These are phyloP conservation scores for Passalora sequoiae DNA, from an alignment of 2,329 filamentous ascomycete species.

Conservation along the genomic window DNA sequence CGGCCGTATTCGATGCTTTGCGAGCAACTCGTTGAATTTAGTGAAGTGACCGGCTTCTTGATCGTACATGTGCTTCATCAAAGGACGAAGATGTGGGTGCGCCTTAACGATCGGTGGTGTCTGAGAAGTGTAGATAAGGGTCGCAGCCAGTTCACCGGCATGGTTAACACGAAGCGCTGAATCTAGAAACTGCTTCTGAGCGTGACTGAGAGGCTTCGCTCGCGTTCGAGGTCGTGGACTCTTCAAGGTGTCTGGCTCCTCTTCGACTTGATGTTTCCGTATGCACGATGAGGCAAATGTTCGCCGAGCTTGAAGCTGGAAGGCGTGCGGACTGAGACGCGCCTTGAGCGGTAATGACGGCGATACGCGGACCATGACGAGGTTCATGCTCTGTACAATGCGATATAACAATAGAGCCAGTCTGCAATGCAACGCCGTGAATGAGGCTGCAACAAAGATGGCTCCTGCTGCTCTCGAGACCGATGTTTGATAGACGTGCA, in stretches of 20 bases:
- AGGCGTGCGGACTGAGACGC: slow-evolving; percentile 27
- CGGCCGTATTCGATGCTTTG: slow-evolving; percentile 82
- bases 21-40: slow-evolving; percentile 78
- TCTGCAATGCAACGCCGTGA: background rate
- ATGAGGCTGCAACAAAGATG: background rate
- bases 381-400: background rate
- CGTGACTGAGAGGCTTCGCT: slow-evolving; percentile 27
- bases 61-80: slow-evolving; percentile 98
- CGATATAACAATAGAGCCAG: background rate
- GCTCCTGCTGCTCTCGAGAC: background rate
- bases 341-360: slow-evolving; percentile 25
- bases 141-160: slow-evolving; percentile 93
- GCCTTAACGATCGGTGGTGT: slow-evolving; percentile 72
- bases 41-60: slow-evolving; percentile 84
- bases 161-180: slow-evolving; percentile 91
- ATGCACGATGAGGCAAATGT: slow-evolving; percentile 19
- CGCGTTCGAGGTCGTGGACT: slow-evolving; percentile 12
- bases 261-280: slow-evolving; percentile 18
- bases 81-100: slow-evolving; percentile 78
- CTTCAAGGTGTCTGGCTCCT: slow-evolving; percentile 18
- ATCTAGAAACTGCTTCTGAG: slow-evolving; percentile 70
- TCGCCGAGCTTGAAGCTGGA: slow-evolving; percentile 27
- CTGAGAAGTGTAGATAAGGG: slow-evolving; percentile 87
- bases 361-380: slow-evolving; percentile 6
- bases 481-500: background rate